Evolutionary conservation across 257 asterid species (phyloP).

Genomic region (Coffea eugenioides): DNA sequence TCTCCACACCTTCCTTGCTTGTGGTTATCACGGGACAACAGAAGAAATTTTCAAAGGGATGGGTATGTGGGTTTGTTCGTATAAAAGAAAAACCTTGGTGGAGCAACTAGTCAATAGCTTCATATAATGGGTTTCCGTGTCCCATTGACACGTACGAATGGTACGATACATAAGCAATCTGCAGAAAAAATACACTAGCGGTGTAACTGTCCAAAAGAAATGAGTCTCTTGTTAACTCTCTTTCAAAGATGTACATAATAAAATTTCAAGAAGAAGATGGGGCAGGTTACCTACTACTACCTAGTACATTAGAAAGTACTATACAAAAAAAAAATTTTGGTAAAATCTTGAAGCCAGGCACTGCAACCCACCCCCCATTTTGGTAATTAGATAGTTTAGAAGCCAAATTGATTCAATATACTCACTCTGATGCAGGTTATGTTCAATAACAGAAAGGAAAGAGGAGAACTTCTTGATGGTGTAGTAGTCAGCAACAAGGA

Average conservation of each 20-base stretch:
- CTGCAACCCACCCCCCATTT: not conserved
- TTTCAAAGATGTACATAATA: not conserved
- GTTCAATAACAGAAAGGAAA: conserved; percentile 84
- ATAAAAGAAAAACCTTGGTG: too few relatives aligned
- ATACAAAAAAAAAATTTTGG: too few relatives aligned
- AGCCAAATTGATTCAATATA: not conserved
- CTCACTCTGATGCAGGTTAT: conserved; percentile 56
- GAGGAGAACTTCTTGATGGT: conserved; percentile 79
- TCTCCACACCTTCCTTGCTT: not conserved
- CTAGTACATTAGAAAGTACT: not conserved
- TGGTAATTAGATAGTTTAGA: not conserved
- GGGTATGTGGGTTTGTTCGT: too few relatives aligned
- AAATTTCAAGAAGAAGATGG: not conserved
- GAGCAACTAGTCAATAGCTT: too few relatives aligned
- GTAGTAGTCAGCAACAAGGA: conserved; percentile 73
- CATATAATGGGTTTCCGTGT: too few relatives aligned
- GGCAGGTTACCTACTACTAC: not conserved
- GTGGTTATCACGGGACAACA: not conserved
- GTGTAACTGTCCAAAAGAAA: not conserved
- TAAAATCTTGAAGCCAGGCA: not conserved
- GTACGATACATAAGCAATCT: not conserved
- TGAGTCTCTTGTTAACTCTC: not conserved
- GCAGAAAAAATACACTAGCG: too few relatives aligned
- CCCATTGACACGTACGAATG: too few relatives aligned
- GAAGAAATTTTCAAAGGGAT: too few relatives aligned